These are phyloP conservation scores for Mucor indicus DNA, from an alignment of 371 early-diverging fungal genomes.

Conservation along the genomic window DNA sequence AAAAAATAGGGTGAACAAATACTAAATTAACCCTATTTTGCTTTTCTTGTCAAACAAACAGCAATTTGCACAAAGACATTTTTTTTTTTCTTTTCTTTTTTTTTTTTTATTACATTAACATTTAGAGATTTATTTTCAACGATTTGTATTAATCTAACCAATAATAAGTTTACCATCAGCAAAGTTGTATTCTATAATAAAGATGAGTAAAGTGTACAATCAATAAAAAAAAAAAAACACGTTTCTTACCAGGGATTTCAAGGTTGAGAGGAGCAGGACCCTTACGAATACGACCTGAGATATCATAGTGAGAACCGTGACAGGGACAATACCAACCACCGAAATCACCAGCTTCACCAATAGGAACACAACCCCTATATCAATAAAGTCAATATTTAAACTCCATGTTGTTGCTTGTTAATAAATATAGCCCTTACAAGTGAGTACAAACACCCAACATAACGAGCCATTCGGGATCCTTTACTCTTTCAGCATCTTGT, in stretches of 20 bases:
- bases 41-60: too few relatives aligned
- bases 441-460: conserved; percentile 98
- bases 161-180: conserved; percentile 47
- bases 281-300: conserved; percentile 95
- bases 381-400: not conserved
- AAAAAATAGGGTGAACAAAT: too few relatives aligned
- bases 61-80: too few relatives aligned
- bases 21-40: too few relatives aligned
- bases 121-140: too few relatives aligned
- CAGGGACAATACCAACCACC: conserved; percentile 99
- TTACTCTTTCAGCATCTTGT: conserved; percentile 85
- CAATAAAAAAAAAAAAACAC: too few relatives aligned
- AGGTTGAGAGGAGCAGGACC: conserved; percentile 98
- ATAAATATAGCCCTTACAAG: too few relatives aligned
- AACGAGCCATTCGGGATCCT: conserved; percentile 95
- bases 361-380: conserved; percentile 91
- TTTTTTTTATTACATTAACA: too few relatives aligned
- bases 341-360: conserved; percentile 97
- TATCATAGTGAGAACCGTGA: conserved; percentile 97
- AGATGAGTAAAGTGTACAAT: not conserved
- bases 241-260: conserved; percentile 87
- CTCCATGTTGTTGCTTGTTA: too few relatives aligned
- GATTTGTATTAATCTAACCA: conserved; percentile 39
- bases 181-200: conserved; percentile 43
- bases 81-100: too few relatives aligned